Percentiles rank a stretch among this genome's conserved stretches.
phyloP scores from a whole-genome alignment of 495 filamentous ascomycete genomes.

The Achaetomiella virescens region DNA sequence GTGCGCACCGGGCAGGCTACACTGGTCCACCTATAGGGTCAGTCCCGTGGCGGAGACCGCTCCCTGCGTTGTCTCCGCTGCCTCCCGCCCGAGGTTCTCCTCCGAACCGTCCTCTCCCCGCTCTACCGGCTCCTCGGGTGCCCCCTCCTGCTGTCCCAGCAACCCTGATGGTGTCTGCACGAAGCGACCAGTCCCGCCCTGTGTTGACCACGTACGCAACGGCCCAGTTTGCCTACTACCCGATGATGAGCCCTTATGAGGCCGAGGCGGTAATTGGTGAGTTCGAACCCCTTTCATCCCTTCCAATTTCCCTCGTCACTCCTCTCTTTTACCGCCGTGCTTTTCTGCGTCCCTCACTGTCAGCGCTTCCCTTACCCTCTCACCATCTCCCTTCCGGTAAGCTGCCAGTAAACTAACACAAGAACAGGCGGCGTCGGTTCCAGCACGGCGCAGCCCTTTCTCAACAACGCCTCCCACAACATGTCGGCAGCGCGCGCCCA shows the following conservation, averaged over 20 bases:
- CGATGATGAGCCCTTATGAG: conserved; percentile 21
- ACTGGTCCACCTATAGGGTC: conserved; percentile 14
- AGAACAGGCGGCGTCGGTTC: too few relatives aligned
- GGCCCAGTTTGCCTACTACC: conserved; percentile 8
- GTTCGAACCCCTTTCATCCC: not conserved
- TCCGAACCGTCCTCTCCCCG: too few relatives aligned
- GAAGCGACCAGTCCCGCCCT: not conserved
- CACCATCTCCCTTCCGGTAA: not conserved
- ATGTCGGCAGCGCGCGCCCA: not conserved
- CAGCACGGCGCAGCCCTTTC: too few relatives aligned
- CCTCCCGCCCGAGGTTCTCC: not conserved
- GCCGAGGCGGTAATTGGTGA: conserved; percentile 13
- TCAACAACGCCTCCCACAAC: too few relatives aligned
- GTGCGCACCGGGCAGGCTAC: not conserved
- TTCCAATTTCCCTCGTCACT: not conserved
- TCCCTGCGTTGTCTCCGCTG: not conserved
- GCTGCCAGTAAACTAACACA: not conserved
- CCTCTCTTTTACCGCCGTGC: too few relatives aligned
- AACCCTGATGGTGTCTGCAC: not conserved
- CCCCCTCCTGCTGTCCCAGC: too few relatives aligned
- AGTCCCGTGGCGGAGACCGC: not conserved
- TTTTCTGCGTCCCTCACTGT: too few relatives aligned
- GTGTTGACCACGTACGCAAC: not conserved
- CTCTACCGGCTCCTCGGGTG: not conserved
- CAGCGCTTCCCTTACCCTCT: too few relatives aligned